Evolutionary conservation across 2,329 filamentous ascomycete species (phyloP).

Genomic region (Sordariomycetes sp.): DNA sequence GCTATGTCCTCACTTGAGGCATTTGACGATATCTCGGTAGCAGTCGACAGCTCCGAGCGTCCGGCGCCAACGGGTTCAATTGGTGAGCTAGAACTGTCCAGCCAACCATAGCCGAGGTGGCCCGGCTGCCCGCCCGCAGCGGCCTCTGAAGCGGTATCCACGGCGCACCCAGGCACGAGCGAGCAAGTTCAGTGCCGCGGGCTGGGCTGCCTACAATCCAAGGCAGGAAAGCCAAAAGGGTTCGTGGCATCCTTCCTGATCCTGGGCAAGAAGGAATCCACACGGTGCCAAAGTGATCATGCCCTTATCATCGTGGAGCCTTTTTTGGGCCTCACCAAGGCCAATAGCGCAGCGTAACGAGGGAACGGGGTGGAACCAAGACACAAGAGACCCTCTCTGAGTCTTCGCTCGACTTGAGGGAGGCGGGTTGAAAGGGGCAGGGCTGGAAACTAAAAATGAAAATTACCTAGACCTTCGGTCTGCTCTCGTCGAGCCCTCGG

Average conservation of each 20-base stretch:
- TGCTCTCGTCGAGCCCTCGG: no score
- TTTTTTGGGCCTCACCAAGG: not conserved
- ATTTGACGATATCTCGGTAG: constrained; percentile 1
- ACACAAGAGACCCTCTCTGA: not conserved
- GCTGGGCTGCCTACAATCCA: constrained; percentile 14
- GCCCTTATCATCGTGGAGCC: constrained; percentile 9
- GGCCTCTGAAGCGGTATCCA: no score
- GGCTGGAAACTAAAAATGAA: not conserved
- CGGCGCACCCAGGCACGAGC: no score
- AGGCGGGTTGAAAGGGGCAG: not conserved
- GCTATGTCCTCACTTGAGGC: not conserved
- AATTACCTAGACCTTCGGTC: not conserved
- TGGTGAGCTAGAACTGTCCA: constrained; percentile 8
- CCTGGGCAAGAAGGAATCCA: constrained; percentile 10
- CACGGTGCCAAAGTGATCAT: constrained; percentile 21
- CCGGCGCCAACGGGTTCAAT: not conserved
- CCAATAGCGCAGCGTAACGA: constrained; percentile 1
- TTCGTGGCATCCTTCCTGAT: constrained; percentile 1
- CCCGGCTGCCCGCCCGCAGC: constrained; percentile 2
- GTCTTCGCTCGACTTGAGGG: not conserved
- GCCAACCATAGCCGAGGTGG: constrained; percentile 16
- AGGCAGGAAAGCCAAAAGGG: constrained; percentile 12
- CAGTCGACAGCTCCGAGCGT: not conserved
- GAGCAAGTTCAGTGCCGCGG: no score
- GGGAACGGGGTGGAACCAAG: constrained; percentile 1